Evolutionary conservation across 1,139 yeast species (phyloP), one percentile per base, ranked within the genome.

Genomic region (Candida dubliniensis): DNA sequence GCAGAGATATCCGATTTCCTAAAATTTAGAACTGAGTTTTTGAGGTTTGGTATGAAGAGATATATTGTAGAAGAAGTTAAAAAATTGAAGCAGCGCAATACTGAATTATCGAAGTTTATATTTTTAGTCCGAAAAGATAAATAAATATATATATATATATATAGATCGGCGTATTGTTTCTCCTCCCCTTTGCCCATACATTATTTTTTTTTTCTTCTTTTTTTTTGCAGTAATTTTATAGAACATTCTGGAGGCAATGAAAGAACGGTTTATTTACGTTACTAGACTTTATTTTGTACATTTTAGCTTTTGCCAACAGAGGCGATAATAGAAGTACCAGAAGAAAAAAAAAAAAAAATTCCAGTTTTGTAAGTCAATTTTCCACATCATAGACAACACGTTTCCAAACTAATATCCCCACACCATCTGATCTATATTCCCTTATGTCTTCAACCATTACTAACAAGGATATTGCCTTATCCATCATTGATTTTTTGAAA

Each of bases 401-500:
- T 35, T 40, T 40, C 23, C 14, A 11, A 30, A 23, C 40, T 13
- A n/a, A n/a, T 29, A 10, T 37, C 12, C 13, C 6, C 10, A 1
- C 29, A 27, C 3, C 8, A 25, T 10, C 30, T 25, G 31, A 41
- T 33, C 40, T 5, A 18, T 18, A 18, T 18, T 18, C 5, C 23
- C 23, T 18, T 3, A 45, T 42, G 45, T 15, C 43, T 18, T 42
- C 47, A 18, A 50, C 71, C 38, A 62, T 64, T 35, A 52, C 73
- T 31, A 74, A 82, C 60, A 79, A 86, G 63, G 87, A 87, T 53
- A 76, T 87, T 45, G 95, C 96, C 2, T 72, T 83, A 45, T 81
- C 88, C 44, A 82, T 93, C 51, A 82, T 90, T 42, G 80, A 82
- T 52, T 91, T 84, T 63, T 77, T 93, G 55, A 77, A 79, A 56